Evolutionary conservation across 371 early-diverging fungal genomes (phyloP).

Genomic region (Dentiscutata heterogama): DNA sequence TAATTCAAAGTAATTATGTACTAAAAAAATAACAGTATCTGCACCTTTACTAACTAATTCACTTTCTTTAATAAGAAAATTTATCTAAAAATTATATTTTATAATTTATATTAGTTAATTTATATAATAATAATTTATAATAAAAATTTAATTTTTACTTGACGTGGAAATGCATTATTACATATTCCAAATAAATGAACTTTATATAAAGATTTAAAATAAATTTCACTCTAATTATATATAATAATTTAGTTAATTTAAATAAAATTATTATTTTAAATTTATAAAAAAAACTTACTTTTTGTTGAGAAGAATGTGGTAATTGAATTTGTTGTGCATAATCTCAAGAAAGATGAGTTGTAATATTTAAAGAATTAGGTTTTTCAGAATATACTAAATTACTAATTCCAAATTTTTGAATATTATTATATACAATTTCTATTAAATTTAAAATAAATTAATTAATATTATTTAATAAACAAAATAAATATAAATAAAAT

Average conservation of each 20-base stretch:
- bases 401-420: too few species aligned
- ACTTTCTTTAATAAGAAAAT: slow-evolving; percentile 5
- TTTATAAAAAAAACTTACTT: background rate
- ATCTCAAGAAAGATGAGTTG: background rate
- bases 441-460: too few species aligned
- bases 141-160: background rate
- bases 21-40: background rate
- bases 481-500: background rate
- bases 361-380: background rate
- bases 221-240: background rate
- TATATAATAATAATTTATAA: background rate
- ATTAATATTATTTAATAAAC: background rate
- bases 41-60: background rate
- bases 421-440: too few species aligned
- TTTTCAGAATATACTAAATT: background rate
- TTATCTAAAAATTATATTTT: background rate
- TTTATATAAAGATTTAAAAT: too few species aligned
- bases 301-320: background rate
- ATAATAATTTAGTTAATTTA: background rate
- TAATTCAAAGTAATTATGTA: slow-evolving; percentile 7
- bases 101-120: too few species aligned
- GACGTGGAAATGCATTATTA: background rate
- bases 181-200: slow-evolving; percentile 1
- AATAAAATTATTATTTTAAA: background rate
- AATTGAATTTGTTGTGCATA: slow-evolving; percentile 12